Evolutionary conservation across 345 rosid species (phyloP).

Genomic region (Atalantia buxifolia): DNA sequence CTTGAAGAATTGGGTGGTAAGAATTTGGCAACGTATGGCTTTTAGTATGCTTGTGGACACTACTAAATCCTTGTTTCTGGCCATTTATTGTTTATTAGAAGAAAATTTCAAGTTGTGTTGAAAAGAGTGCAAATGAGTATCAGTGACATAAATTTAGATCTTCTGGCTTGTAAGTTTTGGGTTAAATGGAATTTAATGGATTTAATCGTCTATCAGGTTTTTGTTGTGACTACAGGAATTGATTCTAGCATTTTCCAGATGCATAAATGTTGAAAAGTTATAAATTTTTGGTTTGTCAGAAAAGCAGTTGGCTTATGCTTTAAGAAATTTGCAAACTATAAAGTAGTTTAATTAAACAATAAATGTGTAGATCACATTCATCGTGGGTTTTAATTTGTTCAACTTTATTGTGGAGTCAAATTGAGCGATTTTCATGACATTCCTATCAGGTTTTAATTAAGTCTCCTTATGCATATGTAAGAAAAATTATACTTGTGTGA

Average conservation of each 20-base stretch:
- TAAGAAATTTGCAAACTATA: neutral
- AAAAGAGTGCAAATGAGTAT: neutral
- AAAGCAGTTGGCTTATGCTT: neutral
- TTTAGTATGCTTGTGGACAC: neutral
- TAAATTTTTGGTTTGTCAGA: neutral
- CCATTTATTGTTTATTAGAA: neutral
- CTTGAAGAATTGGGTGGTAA: constrained; percentile 91
- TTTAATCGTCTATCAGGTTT: neutral
- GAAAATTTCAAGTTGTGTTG: neutral
- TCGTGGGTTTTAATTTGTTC: neutral
- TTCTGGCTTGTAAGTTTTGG: neutral
- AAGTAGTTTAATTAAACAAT: neutral
- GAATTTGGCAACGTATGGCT: constrained; percentile 11
- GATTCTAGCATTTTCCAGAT: neutral
- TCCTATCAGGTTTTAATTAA: too few species aligned
- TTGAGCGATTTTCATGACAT: too few species aligned
- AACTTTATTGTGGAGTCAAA: neutral
- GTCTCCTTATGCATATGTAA: neutral
- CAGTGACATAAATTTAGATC: neutral
- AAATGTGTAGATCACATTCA: neutral
- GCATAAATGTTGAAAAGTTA: neutral
- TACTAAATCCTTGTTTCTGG: neutral
- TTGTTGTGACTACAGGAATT: neutral
- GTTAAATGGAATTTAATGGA: neutral
- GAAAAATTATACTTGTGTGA: neutral